Evolutionary conservation across 352 stramenopile species (phyloP), one percentile per base, ranked within the genome.

Genomic region (Phytophthora boehmeriae): DNA sequence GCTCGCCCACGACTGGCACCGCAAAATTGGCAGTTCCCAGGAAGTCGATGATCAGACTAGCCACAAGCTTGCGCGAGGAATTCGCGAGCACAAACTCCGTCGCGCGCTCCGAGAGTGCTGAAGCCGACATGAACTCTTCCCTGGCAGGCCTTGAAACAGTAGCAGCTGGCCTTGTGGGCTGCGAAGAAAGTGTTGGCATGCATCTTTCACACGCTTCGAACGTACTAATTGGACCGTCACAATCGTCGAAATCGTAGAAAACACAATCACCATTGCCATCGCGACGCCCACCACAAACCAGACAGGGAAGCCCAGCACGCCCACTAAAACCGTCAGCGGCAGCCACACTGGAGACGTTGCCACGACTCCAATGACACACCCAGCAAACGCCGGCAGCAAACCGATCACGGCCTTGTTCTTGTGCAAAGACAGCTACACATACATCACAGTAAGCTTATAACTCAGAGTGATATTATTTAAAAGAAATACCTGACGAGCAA

Each of bases 1-100:
- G 59, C 63, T 99, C 95, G 45, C 96, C 96, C 2, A 98, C 49
- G 0, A 80, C 54, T 13, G 95, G 95, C 0, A 98, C 46, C 2
- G 92, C 70, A 67, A 98, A 98, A 8, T 85, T 95, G 35, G 83
- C 79, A 38, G 76, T 89, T 35, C 95, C 93, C 41, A 98, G 71
- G 36, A 92, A 86, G 71, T 98, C 95, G 54, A 98, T 91, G 0
- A 85, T 38, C 25, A 98, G 50, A 60, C 79, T 92, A 45, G 73
- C 79, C 20, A 86, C 55, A n/a, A 88, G 70, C 52, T 88, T 92
- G 8, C 65, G 68, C 19, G 68, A 88, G 17, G 78, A 69, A 38
- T 81, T 84, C n/a, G 71, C 64, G 16, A 88, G 73, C 35, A 90
- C 73, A 65, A 80, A 86, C 6, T 77, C 27, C 42, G 61, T 76